Evolutionary conservation across 208 protist species (phyloP).

Genomic region (Naegleria lovaniensis): DNA sequence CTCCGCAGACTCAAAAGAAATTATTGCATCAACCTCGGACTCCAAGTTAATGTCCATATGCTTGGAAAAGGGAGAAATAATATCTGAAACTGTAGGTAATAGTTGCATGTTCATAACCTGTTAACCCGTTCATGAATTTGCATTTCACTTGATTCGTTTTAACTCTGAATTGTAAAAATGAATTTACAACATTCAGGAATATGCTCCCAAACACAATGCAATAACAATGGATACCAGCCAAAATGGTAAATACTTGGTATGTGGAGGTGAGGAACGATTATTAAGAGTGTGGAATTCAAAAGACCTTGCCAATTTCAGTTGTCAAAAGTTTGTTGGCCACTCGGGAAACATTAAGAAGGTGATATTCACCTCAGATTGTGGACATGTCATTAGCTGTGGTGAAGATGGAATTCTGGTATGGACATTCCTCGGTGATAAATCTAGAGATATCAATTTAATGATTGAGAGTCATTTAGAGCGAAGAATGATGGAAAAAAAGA

Average conservation of each 20-base stretch:
- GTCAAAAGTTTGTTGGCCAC: constrained; percentile 13
- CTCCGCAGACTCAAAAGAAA: neutral
- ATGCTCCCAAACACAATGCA: neutral
- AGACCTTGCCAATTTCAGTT: neutral
- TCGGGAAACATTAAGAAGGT: neutral
- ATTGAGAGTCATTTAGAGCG: neutral
- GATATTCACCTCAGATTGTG: neutral
- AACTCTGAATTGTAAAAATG: too few species aligned
- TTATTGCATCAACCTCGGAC: constrained; percentile 9
- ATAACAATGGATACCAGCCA: neutral
- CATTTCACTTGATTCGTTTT: too few species aligned
- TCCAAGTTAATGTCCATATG: neutral
- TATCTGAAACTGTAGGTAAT: neutral
- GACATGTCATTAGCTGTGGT: constrained; percentile 9
- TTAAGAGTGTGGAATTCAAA: constrained; percentile 22
- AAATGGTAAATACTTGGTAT: constrained; percentile 22
- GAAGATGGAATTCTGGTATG: neutral
- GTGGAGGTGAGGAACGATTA: neutral
- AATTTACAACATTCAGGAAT: too few species aligned
- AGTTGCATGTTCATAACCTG: too few species aligned
- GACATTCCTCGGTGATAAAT: neutral
- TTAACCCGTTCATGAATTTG: too few species aligned
- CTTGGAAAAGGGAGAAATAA: neutral
- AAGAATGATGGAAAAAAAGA: constrained; percentile 1
- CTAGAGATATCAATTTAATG: neutral